Evolutionary conservation across 2,329 filamentous ascomycete genomes (phyloP), one percentile per base, ranked within the genome.

Genomic region (Clonostachys chloroleuca): DNA sequence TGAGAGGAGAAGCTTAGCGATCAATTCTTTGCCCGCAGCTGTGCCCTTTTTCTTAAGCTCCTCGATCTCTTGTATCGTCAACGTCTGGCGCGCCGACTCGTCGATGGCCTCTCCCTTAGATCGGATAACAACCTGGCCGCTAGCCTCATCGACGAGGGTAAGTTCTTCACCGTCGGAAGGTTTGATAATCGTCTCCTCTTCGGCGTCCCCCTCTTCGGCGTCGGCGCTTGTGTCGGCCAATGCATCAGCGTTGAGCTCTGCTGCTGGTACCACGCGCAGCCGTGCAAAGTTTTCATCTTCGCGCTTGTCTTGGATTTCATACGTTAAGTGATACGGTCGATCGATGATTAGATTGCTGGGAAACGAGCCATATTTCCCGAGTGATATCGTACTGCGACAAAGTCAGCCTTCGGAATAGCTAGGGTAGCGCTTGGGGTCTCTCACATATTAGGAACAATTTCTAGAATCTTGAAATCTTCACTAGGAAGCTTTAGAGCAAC

Each of bases 291-390:
- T 73, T 54, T 87, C 82, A 51, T 78, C 78, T 5, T 84, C 76
- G 24, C 74, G 67, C 59, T 80, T 82, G 57, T 96, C 90, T 52
- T 87, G 79, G 3, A 97, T 77, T 65, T 97, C 92, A 68, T 90
- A 99, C 1, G 92, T 97, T 50, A 95, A 74, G 70, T 96, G 83
- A 63, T 89, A 96, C 0, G 94, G 94, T 8, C 94, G 85, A n/a
- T 90, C 87, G 52, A 99, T 81, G 42, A 99, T 82, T 34, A 94
- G 80, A 62, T 97, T 96, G 45, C 89, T 84, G 14, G 89, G 86
- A 62, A 99, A 96, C 3, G 83, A 83, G 53, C 94, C 94, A 64
- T 94, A 95, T 80, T 96, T 97, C 47, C 91, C 91, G 34, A 97
- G 75, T 2, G 89, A 90, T 54, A 97, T 87, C 41, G 83, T 89